These are phyloP conservation scores for Hypericum androsaemum DNA, from an alignment of 345 rosid species.

Conservation along the genomic window DNA sequence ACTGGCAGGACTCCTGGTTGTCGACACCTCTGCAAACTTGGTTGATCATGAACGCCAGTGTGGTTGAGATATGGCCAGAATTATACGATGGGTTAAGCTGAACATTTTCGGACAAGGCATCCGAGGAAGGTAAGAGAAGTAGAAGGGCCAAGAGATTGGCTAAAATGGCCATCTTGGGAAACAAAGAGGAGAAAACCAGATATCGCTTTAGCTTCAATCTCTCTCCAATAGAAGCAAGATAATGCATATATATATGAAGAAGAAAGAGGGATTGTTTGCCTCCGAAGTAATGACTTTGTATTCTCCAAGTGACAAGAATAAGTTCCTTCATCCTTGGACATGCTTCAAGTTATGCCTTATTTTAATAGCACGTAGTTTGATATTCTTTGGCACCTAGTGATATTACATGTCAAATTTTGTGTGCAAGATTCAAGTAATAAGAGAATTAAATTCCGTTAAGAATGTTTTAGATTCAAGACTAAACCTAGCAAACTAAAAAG, in stretches of 20 bases:
- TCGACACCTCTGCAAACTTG: constrained; percentile 41
- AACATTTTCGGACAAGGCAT: constrained; percentile 18
- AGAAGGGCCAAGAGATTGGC: constrained; percentile 21
- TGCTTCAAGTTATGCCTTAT: constrained; percentile 58
- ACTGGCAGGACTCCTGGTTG: constrained; percentile 42
- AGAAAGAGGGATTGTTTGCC: constrained; percentile 38
- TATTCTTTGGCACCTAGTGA: constrained; percentile 15
- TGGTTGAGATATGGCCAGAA: constrained; percentile 20
- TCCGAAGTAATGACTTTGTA: constrained; percentile 33
- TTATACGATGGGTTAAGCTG: constrained; percentile 4
- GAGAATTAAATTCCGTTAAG: too few relatives aligned
- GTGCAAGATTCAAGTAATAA: too few relatives aligned
- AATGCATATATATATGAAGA: constrained; percentile 15
- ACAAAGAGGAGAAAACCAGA: background rate
- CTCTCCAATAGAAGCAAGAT: background rate
- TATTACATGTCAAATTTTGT: background rate
- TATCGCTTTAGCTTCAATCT: background rate
- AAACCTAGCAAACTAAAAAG: too few relatives aligned
- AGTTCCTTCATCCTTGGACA: constrained; percentile 21
- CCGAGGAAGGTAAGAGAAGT: constrained; percentile 27
- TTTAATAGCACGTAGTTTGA: constrained; percentile 11
- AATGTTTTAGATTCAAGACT: too few relatives aligned
- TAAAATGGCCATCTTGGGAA: constrained; percentile 30
- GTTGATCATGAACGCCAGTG: constrained; percentile 27
- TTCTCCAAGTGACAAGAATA: constrained; percentile 21